Percentiles rank a stretch among this genome's conserved stretches.
Conservation (phyloP, 1,284 basidiomycete species). For the Malassezia japonica region DNA sequence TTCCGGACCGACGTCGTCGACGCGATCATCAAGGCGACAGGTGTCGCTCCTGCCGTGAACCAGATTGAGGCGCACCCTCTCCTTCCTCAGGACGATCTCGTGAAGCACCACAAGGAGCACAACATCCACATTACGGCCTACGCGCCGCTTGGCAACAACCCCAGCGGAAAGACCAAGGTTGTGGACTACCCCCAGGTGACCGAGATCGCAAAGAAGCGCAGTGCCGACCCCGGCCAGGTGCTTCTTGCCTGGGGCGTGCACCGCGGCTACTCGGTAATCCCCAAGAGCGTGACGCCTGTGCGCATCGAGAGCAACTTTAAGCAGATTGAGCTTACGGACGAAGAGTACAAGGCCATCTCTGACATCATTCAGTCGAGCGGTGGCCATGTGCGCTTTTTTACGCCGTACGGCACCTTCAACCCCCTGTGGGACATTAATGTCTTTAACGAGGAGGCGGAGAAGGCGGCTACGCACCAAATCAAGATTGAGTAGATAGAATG, state of each 20-base stretch:
- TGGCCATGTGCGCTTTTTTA: slow-evolving; percentile 40
- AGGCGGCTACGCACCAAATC: slow-evolving; percentile 24
- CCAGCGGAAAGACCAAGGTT: slow-evolving; percentile 28
- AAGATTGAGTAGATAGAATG: slow-evolving; percentile 25
- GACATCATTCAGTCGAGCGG: slow-evolving; percentile 25
- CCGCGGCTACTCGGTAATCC: slow-evolving; percentile 48
- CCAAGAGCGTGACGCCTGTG: slow-evolving; percentile 47
- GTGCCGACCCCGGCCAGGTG: slow-evolving; percentile 45
- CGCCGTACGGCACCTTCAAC: slow-evolving; percentile 22
- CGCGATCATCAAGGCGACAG: slow-evolving; percentile 64
- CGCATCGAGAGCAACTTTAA: slow-evolving; percentile 48
- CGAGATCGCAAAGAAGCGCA: slow-evolving; percentile 45
- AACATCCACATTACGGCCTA: slow-evolving; percentile 49
- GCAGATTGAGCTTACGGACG: slow-evolving; percentile 40
- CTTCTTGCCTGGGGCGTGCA: slow-evolving; percentile 50
- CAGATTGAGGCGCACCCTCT: slow-evolving; percentile 74
- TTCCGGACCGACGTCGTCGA: slow-evolving; percentile 62
- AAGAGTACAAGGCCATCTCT: slow-evolving; percentile 41
- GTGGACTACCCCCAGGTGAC: slow-evolving; percentile 42
- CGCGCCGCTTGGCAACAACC: slow-evolving; percentile 49
- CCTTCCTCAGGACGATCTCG: slow-evolving; percentile 42
- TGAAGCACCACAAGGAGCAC: slow-evolving; percentile 27
- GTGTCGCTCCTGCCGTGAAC: slow-evolving; percentile 66
- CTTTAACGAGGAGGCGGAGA: slow-evolving; percentile 35
- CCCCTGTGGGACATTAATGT: slow-evolving; percentile 38